Base-by-base conservation (phyloP, 2,329 filamentous ascomycete genomes). In the Davidsoniella virescens region DNA sequence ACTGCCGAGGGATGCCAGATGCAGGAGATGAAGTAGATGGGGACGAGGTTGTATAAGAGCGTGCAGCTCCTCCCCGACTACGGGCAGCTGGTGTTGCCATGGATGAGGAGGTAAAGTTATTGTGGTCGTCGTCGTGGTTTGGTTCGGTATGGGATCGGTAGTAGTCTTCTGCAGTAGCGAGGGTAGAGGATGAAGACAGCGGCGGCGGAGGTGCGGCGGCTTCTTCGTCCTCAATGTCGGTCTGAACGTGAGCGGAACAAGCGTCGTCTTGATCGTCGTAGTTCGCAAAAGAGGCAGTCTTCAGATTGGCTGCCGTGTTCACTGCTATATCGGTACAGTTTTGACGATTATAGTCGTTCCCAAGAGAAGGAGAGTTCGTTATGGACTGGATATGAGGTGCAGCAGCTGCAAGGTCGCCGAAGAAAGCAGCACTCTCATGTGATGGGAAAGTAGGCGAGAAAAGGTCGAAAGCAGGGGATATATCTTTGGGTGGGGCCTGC, bases 401-500 rank as follows among this genome's bases (percentile, higher is more conserved):
- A 14, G 23, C 10, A 14, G 44, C 7, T 14, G 33, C 43, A 53
- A 50, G 44, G 25, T 53, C 47, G 51, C 47, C 37, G 39, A 50
- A 46, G 44, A 44, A 50, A 9, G 47, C 18, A 20, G 18, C 33
- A 38, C 47, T 50, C 37, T 47, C 44, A 50, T 53, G 51, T 47
- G 51, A 43, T 20, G 41, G 39, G 16, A 50, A 25, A 25, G 47
- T 38, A 6, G 51, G 48, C 33, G 51, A 47, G 12, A 50, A 50
- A 5, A 50, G 25, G 29, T 41, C 47, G 29, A 47, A 50, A 36
- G 47, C 47, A 14, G 45, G 38, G 29, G 44, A 26, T 16, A 26
- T 37, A 18, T 23, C 10, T 20, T 29, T 23, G 20, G 49, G 10
- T 12, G 43, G 42, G 7, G 29, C 12, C 10, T 23, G 25, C 9